phyloP scores from a whole-genome alignment of 2,329 filamentous ascomycete species.

The Microcera coccophila region DNA sequence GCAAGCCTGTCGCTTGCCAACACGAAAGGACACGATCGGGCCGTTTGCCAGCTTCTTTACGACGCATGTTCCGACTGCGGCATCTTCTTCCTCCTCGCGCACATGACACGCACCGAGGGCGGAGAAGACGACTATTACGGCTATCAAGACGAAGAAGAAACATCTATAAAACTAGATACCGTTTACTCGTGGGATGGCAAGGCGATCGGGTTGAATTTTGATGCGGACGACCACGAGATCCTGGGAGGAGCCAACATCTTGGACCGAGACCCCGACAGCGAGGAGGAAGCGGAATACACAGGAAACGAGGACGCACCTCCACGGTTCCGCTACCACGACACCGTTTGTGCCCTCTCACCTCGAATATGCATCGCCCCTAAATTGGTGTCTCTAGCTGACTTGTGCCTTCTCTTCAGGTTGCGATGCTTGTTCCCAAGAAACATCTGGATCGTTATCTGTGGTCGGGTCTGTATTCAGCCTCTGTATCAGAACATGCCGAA shows the following conservation, averaged over 20 bases:
- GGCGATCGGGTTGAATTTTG: background rate
- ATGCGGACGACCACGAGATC: slow-evolving; percentile 1
- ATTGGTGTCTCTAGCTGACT: background rate
- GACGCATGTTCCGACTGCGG: slow-evolving; percentile 7
- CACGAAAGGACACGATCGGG: slow-evolving; percentile 10
- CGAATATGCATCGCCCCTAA: slow-evolving; percentile 1
- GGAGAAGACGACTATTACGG: background rate
- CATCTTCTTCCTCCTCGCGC: slow-evolving; percentile 11
- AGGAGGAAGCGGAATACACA: slow-evolving; percentile 3
- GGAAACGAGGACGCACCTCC: slow-evolving; percentile 5
- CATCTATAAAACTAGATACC: background rate
- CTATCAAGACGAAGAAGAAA: background rate
- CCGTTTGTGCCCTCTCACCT: slow-evolving; percentile 5
- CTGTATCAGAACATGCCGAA: no score
- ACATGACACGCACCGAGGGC: background rate
- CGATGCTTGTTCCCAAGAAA: background rate
- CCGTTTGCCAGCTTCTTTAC: slow-evolving; percentile 2
- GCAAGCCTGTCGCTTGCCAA: slow-evolving; percentile 9
- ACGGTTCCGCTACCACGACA: slow-evolving; percentile 7
- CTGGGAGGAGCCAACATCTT: slow-evolving; percentile 1
- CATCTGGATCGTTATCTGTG: background rate
- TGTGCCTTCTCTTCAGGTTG: background rate
- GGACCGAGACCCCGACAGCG: slow-evolving; percentile 1
- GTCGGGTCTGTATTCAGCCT: no score
- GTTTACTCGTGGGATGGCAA: slow-evolving; percentile 2